Evolutionary conservation across 73 alveolate genomes (phyloP).

Genomic region (Effrenium voratum): DNA sequence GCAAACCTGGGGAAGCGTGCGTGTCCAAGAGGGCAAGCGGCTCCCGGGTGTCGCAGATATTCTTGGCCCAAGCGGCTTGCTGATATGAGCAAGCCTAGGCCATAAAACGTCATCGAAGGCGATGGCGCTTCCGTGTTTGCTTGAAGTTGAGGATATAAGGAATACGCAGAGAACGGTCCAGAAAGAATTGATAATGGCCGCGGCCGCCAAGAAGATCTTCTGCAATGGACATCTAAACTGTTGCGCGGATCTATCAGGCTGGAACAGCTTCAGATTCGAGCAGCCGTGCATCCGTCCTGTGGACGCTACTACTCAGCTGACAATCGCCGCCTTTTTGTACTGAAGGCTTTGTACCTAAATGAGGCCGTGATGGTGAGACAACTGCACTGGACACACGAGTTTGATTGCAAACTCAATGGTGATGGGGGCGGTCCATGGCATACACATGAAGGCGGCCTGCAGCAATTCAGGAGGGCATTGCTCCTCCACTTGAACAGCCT

Average conservation of each 20-base stretch:
- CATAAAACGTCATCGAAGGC: no score
- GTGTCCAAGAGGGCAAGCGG: no score
- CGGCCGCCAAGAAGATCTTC: not conserved
- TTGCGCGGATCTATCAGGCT: not conserved
- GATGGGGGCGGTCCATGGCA: slow-evolving; percentile 24
- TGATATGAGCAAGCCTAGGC: no score
- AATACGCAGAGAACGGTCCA: not conserved
- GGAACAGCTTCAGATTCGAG: not conserved
- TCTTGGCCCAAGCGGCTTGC: no score
- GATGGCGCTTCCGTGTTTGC: no score
- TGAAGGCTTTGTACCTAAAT: not conserved
- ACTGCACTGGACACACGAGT: not conserved
- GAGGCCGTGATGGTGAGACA: not conserved
- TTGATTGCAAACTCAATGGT: not conserved
- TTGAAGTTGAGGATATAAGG: not conserved
- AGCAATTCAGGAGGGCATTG: not conserved
- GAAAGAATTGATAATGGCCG: not conserved
- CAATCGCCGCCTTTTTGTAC: not conserved
- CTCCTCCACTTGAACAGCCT: not conserved
- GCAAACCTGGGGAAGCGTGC: no score
- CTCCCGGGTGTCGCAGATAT: no score
- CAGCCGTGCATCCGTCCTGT: not conserved
- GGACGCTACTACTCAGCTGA: not conserved
- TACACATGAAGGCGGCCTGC: not conserved
- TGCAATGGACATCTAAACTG: not conserved